Conservation (phyloP, 108 stramenopile genomes). For the Pseudonitzschia delicatissima region DNA sequence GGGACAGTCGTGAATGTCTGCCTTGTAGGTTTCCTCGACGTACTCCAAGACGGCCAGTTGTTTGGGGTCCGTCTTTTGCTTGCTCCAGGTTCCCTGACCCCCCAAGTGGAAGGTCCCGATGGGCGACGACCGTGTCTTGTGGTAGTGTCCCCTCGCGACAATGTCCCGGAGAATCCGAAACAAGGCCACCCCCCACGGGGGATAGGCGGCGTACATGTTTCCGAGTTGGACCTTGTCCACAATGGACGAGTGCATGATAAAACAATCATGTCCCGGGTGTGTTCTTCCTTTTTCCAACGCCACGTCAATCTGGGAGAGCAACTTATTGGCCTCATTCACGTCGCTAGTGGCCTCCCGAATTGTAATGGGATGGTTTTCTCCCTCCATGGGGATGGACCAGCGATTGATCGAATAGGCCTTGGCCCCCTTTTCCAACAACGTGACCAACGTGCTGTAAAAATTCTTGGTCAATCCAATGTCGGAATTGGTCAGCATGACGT, state of each 20-base stretch:
- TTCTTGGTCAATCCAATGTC: constrained; percentile 23
- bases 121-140: constrained; percentile 5
- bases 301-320: background rate
- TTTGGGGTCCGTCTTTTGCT: background rate
- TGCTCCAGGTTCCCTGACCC: background rate
- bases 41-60: background rate
- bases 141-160: constrained; percentile 12
- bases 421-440: background rate
- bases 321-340: background rate
- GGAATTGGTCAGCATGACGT: constrained; percentile 2
- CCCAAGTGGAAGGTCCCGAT: constrained; percentile 24
- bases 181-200: constrained; percentile 17
- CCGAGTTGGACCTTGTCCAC: constrained; percentile 12
- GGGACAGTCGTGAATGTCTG: background rate
- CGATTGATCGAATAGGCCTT: constrained; percentile 19
- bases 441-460: constrained; percentile 5
- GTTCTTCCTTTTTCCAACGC: background rate
- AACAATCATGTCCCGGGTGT: constrained; percentile 22
- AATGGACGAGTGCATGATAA: constrained; percentile 18
- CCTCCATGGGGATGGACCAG: background rate
- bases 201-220: constrained; percentile 11
- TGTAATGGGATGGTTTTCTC: background rate
- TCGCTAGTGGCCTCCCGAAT: background rate
- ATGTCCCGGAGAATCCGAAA: constrained; percentile 9
- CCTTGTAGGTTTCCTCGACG: background rate